phyloP scores from a whole-genome alignment of 2,329 filamentous ascomycete genomes.

The Diaporthe eres region DNA sequence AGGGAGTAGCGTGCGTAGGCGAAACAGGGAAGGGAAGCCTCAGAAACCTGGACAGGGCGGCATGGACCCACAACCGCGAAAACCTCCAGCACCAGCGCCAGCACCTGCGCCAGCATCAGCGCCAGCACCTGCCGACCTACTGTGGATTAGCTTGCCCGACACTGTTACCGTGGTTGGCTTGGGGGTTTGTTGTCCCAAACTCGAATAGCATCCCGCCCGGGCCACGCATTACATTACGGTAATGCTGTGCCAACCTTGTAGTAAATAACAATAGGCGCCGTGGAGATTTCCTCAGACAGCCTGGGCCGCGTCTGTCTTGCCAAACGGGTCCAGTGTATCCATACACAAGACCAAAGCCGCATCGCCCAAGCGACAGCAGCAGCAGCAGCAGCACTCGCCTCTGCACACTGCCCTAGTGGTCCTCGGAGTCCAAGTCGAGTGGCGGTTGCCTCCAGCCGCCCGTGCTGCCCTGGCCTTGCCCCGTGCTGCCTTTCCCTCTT shows the following conservation, averaged over 20 bases:
- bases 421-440: background rate
- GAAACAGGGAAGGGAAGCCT: constrained; percentile 26
- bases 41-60: constrained; percentile 22
- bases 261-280: background rate
- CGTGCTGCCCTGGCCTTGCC: constrained; percentile 14
- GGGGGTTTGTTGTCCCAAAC: constrained; percentile 16
- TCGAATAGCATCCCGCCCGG: constrained; percentile 12
- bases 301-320: constrained; percentile 9
- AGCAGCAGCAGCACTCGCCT: background rate
- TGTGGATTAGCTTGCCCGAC: constrained; percentile 15
- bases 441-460: constrained; percentile 19
- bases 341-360: background rate
- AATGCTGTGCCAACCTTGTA: background rate
- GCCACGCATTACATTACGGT: background rate
- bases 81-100: constrained; percentile 20
- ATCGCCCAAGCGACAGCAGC: background rate
- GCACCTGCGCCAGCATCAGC: background rate
- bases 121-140: constrained; percentile 2
- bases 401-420: background rate
- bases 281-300: background rate
- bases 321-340: background rate
- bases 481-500: constrained; percentile 26
- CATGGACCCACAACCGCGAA: constrained; percentile 17
- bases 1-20: constrained; percentile 13
- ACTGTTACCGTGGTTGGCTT: constrained; percentile 7